A percentile compares a stretch with the other conserved stretches of the same genome.
These are phyloP conservation scores for Zizania latifolia DNA, from an alignment of 176 grass and related monocot species.

Conservation along the genomic window DNA sequence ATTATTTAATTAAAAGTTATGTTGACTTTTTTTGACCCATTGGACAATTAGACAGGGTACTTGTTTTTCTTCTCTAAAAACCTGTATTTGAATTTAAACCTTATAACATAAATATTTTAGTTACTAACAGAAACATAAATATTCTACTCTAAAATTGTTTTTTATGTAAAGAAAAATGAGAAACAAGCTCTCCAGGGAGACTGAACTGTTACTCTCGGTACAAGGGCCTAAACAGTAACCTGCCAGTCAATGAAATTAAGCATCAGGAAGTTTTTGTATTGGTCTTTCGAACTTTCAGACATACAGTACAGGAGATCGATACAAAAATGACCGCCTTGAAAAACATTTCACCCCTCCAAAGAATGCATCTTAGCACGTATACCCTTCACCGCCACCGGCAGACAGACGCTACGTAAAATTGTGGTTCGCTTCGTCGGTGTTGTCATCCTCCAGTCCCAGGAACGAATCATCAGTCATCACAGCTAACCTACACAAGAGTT, in stretches of 20 bases:
- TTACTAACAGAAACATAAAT: too few species aligned
- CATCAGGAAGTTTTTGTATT: conserved; percentile 37
- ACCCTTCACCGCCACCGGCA: conserved; percentile 36
- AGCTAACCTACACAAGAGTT: conserved; percentile 45
- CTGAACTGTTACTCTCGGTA: neutral
- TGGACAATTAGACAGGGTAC: too few species aligned
- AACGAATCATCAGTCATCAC: conserved; percentile 24
- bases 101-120: too few species aligned
- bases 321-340: conserved; percentile 29
- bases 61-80: too few species aligned
- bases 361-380: conserved; percentile 25
- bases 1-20: too few species aligned
- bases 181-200: too few species aligned
- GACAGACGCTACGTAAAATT: conserved; percentile 51
- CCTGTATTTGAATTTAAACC: too few species aligned
- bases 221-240: neutral
- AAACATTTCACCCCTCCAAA: conserved; percentile 29
- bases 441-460: too few species aligned
- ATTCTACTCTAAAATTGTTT: too few species aligned
- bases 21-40: too few species aligned
- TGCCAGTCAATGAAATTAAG: too few species aligned
- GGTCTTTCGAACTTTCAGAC: conserved; percentile 25
- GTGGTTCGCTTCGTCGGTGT: conserved; percentile 53
- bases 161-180: too few species aligned
- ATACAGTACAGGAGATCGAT: conserved; percentile 33